phyloP scores from a whole-genome alignment of 306 rosid genomes.

The Mimosa bimucronata region DNA sequence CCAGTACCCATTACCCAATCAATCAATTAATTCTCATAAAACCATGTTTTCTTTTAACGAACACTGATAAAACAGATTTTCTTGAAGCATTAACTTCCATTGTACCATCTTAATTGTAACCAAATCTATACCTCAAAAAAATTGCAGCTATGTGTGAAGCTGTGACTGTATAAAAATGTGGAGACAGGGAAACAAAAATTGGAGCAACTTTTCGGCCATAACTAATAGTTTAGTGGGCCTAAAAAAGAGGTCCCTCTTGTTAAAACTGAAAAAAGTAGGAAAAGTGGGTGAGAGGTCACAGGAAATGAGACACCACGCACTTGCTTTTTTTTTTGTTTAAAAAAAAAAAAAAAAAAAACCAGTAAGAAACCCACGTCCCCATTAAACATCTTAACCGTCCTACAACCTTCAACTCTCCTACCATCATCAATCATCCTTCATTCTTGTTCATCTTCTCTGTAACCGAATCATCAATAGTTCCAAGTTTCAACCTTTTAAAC shows the following conservation, averaged over 20 bases:
- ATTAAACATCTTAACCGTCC: constrained; percentile 62
- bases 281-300: constrained; percentile 82
- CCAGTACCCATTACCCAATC: neutral
- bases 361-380: constrained; percentile 71
- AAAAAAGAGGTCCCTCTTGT: constrained; percentile 18
- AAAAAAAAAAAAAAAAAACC: constrained; percentile 3
- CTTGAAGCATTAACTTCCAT: neutral
- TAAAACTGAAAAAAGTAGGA: constrained; percentile 36
- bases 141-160: neutral
- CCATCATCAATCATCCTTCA: constrained; percentile 26
- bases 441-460: constrained; percentile 13
- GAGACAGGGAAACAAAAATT: neutral
- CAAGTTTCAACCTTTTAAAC: neutral
- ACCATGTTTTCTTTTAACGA: neutral
- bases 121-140: too few relatives aligned
- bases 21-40: neutral
- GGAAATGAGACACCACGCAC: constrained; percentile 54
- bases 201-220: neutral
- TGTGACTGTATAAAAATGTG: neutral
- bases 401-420: constrained; percentile 29
- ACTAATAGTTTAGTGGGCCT: constrained; percentile 24
- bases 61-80: neutral
- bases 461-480: neutral
- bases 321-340: too few relatives aligned
- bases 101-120: neutral